Conservation (phyloP, 257 asterid species). For the Primulina huaijiensis region DNA sequence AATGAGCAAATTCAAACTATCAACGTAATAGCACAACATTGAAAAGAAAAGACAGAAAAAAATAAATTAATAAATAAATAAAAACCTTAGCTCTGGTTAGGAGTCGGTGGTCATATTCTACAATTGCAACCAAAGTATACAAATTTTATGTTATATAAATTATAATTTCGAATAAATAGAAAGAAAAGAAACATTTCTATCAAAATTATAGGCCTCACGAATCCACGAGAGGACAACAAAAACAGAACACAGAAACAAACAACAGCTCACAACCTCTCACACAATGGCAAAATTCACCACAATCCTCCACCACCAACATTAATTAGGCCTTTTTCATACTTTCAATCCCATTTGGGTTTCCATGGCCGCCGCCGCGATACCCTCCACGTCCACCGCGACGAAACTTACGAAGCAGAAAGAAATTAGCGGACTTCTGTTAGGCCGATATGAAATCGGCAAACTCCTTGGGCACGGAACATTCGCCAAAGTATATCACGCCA, state of each 20-base stretch:
- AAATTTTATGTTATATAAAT: too few relatives aligned
- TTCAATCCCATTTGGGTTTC: conserved; percentile 15
- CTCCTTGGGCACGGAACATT: conserved; percentile 85
- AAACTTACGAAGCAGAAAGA: conserved; percentile 33
- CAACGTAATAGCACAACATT: too few relatives aligned
- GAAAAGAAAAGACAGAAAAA: too few relatives aligned
- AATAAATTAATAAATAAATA: too few relatives aligned
- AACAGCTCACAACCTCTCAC: neutral
- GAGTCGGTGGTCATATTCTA: too few relatives aligned
- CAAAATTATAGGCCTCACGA: neutral
- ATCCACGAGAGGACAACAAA: neutral
- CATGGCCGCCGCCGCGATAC: conserved; percentile 30
- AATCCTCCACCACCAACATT: conserved; percentile 18
- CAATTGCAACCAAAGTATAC: too few relatives aligned
- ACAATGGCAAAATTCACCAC: neutral
- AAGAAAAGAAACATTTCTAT: neutral
- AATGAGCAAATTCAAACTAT: too few relatives aligned
- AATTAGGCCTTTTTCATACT: conserved; percentile 2
- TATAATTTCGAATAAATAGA: too few relatives aligned
- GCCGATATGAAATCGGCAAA: conserved; percentile 69
- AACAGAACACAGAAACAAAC: neutral
- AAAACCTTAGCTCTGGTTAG: too few relatives aligned
- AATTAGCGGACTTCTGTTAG: conserved; percentile 56
- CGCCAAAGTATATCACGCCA: conserved; percentile 88
- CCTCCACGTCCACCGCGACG: conserved; percentile 20